Conservation (phyloP, 768 basidiomycete species). For the Crassisporium funariophilum region DNA sequence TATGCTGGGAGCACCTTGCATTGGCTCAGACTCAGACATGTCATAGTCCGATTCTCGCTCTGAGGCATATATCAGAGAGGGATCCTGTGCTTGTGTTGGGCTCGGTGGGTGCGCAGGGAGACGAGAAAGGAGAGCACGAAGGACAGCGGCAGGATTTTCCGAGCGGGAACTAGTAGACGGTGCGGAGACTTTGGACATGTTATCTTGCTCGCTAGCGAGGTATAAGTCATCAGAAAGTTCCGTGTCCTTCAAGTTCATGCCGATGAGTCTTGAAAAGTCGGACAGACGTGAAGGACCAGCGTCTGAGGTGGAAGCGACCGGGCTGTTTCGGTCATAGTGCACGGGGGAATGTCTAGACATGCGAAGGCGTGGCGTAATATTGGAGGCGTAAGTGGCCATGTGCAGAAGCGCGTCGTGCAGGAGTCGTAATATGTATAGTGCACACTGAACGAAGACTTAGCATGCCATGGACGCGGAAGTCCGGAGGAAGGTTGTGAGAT, state of each 20-base stretch:
- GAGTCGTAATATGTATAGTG: too few species aligned
- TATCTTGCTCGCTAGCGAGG: constrained; percentile 32
- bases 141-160: constrained; percentile 56
- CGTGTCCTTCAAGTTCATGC: constrained; percentile 28
- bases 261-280: constrained; percentile 32
- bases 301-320: constrained; percentile 26
- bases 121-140: constrained; percentile 62
- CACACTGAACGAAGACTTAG: too few species aligned
- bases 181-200: constrained; percentile 38
- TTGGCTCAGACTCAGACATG: constrained; percentile 45
- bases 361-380: constrained; percentile 36
- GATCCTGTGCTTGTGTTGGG: constrained; percentile 17
- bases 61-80: constrained; percentile 37
- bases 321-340: constrained; percentile 27
- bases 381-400: constrained; percentile 16
- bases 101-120: constrained; percentile 42
- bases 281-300: constrained; percentile 40
- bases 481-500: too few species aligned
- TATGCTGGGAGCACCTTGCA: constrained; percentile 42
- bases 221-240: constrained; percentile 26
- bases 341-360: constrained; percentile 32
- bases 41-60: constrained; percentile 65
- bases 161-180: constrained; percentile 22
- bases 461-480: too few species aligned
- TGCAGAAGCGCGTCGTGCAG: constrained; percentile 3